These are phyloP conservation scores for Phlebiopsis flavidoalba DNA, from an alignment of 768 basidiomycete species.

Conservation along the genomic window DNA sequence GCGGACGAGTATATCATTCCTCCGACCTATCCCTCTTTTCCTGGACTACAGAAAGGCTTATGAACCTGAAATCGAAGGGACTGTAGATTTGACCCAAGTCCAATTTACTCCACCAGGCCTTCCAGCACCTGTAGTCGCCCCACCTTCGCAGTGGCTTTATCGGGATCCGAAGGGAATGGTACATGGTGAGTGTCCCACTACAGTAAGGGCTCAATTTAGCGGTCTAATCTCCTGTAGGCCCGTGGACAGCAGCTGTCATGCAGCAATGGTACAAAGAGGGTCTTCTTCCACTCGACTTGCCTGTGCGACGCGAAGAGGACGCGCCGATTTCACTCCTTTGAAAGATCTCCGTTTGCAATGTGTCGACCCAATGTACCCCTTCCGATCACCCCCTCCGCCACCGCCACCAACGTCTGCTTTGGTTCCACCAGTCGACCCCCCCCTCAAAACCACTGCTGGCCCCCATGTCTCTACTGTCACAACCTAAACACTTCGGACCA, in stretches of 20 bases:
- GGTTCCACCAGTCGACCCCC: constrained; percentile 27
- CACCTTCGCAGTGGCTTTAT: constrained; percentile 78
- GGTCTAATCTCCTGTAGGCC: constrained; percentile 43
- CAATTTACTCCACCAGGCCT: constrained; percentile 77
- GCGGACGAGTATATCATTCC: constrained; percentile 91
- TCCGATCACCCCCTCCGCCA: constrained; percentile 44
- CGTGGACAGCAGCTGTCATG: constrained; percentile 86
- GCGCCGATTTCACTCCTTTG: constrained; percentile 55
- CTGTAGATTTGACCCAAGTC: constrained; percentile 48
- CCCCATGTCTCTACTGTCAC: constrained; percentile 72
- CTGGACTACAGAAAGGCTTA: constrained; percentile 60
- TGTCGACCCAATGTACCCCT: constrained; percentile 78
- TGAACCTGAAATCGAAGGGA: constrained; percentile 51
- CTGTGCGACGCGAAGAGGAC: constrained; percentile 75
- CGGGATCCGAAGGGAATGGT: constrained; percentile 76
- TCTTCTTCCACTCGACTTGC: constrained; percentile 74
- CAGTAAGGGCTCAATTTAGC: constrained; percentile 4
- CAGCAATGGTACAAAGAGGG: constrained; percentile 88
- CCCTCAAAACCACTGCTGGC: constrained; percentile 51
- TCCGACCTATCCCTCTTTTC: constrained; percentile 80
- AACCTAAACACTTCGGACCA: constrained; percentile 81
- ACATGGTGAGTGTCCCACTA: constrained; percentile 49
- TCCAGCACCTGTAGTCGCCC: constrained; percentile 60
- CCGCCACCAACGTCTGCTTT: constrained; percentile 18
- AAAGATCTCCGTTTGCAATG: constrained; percentile 74